These are phyloP conservation scores for Lojkania enalia DNA, from an alignment of 2,329 filamentous ascomycete species.

Conservation along the genomic window DNA sequence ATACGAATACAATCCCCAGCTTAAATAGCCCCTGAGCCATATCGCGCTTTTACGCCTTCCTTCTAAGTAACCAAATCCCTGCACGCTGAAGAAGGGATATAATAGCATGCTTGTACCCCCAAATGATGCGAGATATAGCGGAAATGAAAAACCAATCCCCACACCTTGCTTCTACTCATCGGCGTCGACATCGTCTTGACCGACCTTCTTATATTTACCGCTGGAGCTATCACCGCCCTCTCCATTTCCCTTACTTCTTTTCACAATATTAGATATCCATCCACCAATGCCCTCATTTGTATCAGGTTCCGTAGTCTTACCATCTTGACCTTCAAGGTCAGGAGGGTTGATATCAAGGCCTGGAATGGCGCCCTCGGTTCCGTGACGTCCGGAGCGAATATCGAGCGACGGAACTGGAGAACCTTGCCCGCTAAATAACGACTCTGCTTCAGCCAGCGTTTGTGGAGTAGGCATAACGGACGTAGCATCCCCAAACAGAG, in stretches of 20 bases:
- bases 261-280: conserved; percentile 71
- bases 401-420: conserved; percentile 82
- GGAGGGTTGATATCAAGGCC: conserved; percentile 82
- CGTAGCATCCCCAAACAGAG: conserved; percentile 89
- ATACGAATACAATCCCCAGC: conserved; percentile 21
- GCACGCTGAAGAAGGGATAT: conserved; percentile 29
- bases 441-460: conserved; percentile 77
- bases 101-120: conserved; percentile 23
- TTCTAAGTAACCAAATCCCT: conserved; percentile 31
- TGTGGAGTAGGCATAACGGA: conserved; percentile 80
- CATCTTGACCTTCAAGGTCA: conserved; percentile 57
- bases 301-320: conserved; percentile 47
- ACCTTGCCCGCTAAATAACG: conserved; percentile 68
- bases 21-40: conserved; percentile 10
- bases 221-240: conserved; percentile 48
- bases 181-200: conserved; percentile 48
- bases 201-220: conserved; percentile 52
- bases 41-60: conserved; percentile 28
- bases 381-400: conserved; percentile 59
- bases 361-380: conserved; percentile 71
- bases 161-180: conserved; percentile 22
- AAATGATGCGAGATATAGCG: neutral
- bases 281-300: conserved; percentile 63
- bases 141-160: conserved; percentile 6
- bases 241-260: conserved; percentile 53